A percentile compares a stretch with the other conserved stretches of the same genome.
Evolutionary conservation across 331 rosid genomes (phyloP).

Genomic region (Prunus yedoensis): DNA sequence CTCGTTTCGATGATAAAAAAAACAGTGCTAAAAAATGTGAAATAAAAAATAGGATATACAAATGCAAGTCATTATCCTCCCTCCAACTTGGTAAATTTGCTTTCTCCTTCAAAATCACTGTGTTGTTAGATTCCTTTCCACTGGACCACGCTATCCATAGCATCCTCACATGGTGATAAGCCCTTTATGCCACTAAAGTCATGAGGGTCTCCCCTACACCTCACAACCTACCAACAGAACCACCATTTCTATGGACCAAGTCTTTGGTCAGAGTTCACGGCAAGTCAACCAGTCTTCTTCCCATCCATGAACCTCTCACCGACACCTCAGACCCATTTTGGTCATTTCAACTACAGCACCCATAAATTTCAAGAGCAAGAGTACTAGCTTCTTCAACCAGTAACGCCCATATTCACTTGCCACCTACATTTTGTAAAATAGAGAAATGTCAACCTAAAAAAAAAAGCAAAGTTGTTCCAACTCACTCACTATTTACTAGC

Average conservation of each 20-base stretch:
- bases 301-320: neutral
- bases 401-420: neutral
- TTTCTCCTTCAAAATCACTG: slow-evolving; percentile 9
- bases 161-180: slow-evolving; percentile 5
- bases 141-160: neutral
- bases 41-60: too few relatives aligned
- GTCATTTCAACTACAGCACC: neutral
- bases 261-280: too few relatives aligned
- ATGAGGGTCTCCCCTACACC: neutral
- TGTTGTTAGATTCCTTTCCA: slow-evolving; percentile 1
- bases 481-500: too few relatives aligned
- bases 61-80: slow-evolving; percentile 10
- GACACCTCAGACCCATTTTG: slow-evolving; percentile 1
- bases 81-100: slow-evolving; percentile 9
- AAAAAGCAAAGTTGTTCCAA: too few relatives aligned
- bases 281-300: too few relatives aligned
- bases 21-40: too few relatives aligned
- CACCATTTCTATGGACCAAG: neutral
- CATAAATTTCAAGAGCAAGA: neutral
- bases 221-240: neutral
- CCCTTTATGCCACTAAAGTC: slow-evolving; percentile 9
- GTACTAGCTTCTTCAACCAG: neutral
- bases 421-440: too few relatives aligned
- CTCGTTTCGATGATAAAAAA: too few relatives aligned
- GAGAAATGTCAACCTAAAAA: too few relatives aligned